Conservation (phyloP, 2,329 filamentous ascomycete genomes). For the Sordariomycetes sp. region DNA sequence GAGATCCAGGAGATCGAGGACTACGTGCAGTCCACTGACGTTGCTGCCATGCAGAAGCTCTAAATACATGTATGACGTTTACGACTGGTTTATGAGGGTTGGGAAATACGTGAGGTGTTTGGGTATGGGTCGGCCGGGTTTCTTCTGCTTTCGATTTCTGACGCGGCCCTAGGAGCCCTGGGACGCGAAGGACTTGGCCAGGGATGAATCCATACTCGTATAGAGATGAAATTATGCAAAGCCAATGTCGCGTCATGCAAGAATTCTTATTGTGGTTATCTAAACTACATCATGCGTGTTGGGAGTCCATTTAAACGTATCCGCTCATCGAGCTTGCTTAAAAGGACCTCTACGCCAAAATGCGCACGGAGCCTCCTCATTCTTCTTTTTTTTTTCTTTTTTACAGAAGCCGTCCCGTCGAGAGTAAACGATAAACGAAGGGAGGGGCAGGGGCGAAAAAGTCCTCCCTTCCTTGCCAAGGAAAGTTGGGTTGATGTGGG, state of each 20-base stretch:
- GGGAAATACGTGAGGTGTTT: background rate
- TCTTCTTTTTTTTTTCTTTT: no score
- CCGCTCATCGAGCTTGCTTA: no score
- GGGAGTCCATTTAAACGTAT: background rate
- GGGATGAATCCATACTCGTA: background rate
- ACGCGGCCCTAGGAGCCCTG: background rate
- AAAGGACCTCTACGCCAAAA: no score
- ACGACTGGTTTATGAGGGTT: conserved; percentile 4
- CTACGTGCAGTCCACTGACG: conserved; percentile 86
- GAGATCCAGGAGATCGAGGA: conserved; percentile 78
- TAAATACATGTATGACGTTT: conserved; percentile 31
- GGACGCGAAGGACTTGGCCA: background rate
- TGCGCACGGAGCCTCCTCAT: no score
- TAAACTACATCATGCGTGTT: background rate
- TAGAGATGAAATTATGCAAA: conserved; percentile 5
- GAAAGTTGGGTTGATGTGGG: background rate
- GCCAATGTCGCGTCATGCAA: conserved; percentile 1
- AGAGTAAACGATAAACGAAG: no score
- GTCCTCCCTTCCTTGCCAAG: background rate
- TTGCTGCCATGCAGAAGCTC: conserved; percentile 86
- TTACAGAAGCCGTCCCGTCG: no score
- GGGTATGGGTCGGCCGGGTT: conserved; percentile 4
- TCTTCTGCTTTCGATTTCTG: background rate
- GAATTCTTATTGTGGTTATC: background rate
- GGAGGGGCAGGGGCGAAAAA: no score